phyloP scores from a whole-genome alignment of 306 rosid species.

The Acacia confusa region DNA sequence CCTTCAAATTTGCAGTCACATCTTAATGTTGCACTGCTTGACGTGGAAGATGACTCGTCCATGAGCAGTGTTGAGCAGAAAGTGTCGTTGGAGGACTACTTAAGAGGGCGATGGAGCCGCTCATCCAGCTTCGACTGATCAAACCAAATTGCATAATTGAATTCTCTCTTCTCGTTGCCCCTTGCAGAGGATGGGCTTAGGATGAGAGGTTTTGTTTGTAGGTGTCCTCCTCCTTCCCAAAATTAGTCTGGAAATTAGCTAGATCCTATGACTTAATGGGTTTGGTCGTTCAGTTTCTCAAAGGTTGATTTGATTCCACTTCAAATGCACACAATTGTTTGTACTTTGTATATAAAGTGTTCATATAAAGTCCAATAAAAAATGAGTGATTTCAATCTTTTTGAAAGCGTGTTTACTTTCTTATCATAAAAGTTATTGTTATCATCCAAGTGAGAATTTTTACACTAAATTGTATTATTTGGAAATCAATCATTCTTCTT shows the following conservation, averaged over 20 bases:
- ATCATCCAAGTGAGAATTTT: neutral
- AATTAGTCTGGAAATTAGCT: conserved; percentile 19
- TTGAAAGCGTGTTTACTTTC: too few relatives aligned
- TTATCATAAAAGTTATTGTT: neutral
- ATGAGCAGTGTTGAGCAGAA: conserved; percentile 75
- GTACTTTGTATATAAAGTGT: conserved; percentile 26
- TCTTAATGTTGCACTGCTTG: conserved; percentile 85
- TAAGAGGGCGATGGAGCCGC: conserved; percentile 90
- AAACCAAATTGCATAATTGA: conserved; percentile 28
- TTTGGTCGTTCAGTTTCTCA: conserved; percentile 15
- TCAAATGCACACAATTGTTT: conserved; percentile 9
- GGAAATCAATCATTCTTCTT: too few relatives aligned
- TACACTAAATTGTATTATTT: neutral
- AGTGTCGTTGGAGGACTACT: conserved; percentile 79
- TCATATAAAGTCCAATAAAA: neutral
- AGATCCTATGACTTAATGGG: conserved; percentile 31
- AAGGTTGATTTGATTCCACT: neutral
- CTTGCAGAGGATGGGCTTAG: conserved; percentile 44
- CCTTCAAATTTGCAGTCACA: conserved; percentile 80
- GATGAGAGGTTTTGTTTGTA: conserved; percentile 90
- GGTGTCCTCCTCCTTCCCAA: conserved; percentile 86
- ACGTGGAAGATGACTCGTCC: conserved; percentile 93
- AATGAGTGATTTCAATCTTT: neutral
- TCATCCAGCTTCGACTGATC: conserved; percentile 88
- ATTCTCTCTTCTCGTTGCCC: conserved; percentile 15